Conservation (phyloP, 805 yeast species). For the Yarrowia bubula region DNA sequence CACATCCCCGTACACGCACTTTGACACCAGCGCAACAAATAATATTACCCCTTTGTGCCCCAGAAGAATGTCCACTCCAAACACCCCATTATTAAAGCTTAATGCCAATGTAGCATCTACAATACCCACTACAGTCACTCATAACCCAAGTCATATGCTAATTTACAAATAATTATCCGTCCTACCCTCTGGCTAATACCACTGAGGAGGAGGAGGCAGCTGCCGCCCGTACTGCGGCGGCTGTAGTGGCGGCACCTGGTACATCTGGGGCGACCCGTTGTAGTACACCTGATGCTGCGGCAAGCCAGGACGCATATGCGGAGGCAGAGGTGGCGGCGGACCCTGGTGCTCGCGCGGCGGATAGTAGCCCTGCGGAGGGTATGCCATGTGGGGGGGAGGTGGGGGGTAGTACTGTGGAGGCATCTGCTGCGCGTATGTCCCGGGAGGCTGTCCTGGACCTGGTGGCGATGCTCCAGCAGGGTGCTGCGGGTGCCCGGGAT, state of each 20-base stretch:
- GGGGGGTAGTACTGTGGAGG: slow-evolving; percentile 22
- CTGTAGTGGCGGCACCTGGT: slow-evolving; percentile 18
- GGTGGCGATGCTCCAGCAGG: background rate
- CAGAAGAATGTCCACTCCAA: too few relatives aligned
- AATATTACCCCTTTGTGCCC: background rate
- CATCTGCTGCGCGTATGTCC: background rate
- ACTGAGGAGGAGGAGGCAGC: slow-evolving; percentile 18
- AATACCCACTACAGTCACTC: background rate
- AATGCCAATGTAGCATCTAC: background rate
- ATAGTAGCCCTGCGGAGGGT: slow-evolving; percentile 18
- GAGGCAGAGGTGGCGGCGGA: background rate
- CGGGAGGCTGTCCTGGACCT: slow-evolving; percentile 1
- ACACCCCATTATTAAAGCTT: slow-evolving; percentile 2
- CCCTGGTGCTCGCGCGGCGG: slow-evolving; percentile 16
- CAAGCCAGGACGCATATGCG: slow-evolving; percentile 10
- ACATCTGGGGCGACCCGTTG: slow-evolving; percentile 15
- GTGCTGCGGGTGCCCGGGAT: slow-evolving; percentile 8
- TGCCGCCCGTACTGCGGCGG: slow-evolving; percentile 18
- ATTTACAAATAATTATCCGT: background rate
- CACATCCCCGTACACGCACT: too few relatives aligned
- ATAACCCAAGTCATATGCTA: background rate
- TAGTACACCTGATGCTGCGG: slow-evolving; percentile 12
- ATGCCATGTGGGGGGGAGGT: slow-evolving; percentile 17
- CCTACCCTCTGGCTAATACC: background rate
- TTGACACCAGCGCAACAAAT: background rate